Evolutionary conservation across 345 rosid species (phyloP).

Genomic region (Corchorus capsularis): DNA sequence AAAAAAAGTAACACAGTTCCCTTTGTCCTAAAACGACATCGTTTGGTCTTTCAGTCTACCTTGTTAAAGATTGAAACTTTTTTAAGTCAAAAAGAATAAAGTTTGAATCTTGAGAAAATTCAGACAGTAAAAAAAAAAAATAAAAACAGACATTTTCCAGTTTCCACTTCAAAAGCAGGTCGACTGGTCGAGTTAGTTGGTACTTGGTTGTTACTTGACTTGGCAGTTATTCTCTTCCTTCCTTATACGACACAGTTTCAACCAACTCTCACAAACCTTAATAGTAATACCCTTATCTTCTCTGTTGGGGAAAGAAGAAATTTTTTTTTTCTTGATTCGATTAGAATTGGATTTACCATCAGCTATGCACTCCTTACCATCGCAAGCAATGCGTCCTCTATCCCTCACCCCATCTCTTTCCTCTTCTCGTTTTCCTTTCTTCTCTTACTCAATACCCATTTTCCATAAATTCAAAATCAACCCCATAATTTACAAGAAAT

Average conservation of each 20-base stretch:
- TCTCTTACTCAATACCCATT: constrained; percentile 41
- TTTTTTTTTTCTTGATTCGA: not conserved
- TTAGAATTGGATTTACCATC: not conserved
- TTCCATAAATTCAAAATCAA: constrained; percentile 33
- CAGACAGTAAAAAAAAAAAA: not conserved
- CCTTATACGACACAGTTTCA: not conserved
- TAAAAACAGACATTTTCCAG: not conserved
- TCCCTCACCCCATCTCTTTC: constrained; percentile 43
- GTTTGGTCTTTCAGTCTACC: not conserved
- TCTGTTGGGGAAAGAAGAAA: not conserved
- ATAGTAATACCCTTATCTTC: not conserved
- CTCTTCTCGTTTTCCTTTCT: constrained; percentile 38
- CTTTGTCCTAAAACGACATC: not conserved
- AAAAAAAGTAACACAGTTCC: not conserved
- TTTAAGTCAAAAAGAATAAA: too few species aligned
- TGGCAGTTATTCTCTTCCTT: not conserved
- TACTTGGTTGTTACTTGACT: not conserved
- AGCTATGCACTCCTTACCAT: constrained; percentile 41
- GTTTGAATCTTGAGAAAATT: not conserved
- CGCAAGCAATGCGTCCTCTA: constrained; percentile 51
- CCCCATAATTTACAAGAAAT: constrained; percentile 25
- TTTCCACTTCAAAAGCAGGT: not conserved
- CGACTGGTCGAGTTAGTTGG: not conserved
- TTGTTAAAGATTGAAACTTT: too few species aligned
- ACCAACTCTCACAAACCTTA: not conserved